A percentile compares a stretch with the other conserved stretches of the same genome.
Evolutionary conservation across 164 flowering plant genomes (phyloP).

Genomic region (Liquidambar formosana): DNA sequence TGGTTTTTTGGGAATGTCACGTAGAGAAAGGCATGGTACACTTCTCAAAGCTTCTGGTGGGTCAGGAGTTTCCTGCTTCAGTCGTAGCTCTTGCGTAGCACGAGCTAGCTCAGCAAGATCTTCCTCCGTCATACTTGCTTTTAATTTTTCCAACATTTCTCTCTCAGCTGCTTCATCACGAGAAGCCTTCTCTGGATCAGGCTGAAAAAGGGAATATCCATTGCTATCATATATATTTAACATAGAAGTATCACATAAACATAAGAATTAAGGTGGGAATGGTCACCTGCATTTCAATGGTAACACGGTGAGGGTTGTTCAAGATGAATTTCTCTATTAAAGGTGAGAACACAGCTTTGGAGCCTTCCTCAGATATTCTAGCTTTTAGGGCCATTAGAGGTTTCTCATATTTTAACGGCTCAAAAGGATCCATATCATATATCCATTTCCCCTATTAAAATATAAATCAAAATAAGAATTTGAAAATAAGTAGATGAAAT

Average conservation of each 20-base stretch:
- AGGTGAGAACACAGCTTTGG: constrained; percentile 94
- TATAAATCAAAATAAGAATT: constrained; percentile 12
- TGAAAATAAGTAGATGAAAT: not conserved
- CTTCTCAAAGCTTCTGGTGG: constrained; percentile 89
- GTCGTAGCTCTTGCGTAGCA: constrained; percentile 80
- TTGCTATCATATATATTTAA: not conserved
- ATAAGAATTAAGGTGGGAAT: not conserved
- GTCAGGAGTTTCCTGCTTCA: constrained; percentile 98
- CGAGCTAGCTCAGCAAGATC: constrained; percentile 95
- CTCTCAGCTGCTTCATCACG: constrained; percentile 84
- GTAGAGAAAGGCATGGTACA: constrained; percentile 84
- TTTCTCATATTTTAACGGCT: constrained; percentile 90
- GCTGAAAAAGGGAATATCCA: constrained; percentile 44
- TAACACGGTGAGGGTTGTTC: constrained; percentile 84
- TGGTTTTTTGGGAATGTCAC: constrained; percentile 86
- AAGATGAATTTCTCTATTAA: constrained; percentile 81
- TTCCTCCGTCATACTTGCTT: constrained; percentile 88
- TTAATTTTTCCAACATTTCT: constrained; percentile 69
- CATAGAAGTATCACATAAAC: not conserved
- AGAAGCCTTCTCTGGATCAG: constrained; percentile 93
- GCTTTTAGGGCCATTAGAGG: constrained; percentile 76
- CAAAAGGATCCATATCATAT: constrained; percentile 96
- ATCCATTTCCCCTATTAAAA: constrained; percentile 87
- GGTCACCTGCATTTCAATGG: constrained; percentile 93
- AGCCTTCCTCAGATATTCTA: constrained; percentile 79